Evolutionary conservation across 352 stramenopile species (phyloP), one percentile per base, ranked within the genome.

Genomic region (Phytopythium delawarense): DNA sequence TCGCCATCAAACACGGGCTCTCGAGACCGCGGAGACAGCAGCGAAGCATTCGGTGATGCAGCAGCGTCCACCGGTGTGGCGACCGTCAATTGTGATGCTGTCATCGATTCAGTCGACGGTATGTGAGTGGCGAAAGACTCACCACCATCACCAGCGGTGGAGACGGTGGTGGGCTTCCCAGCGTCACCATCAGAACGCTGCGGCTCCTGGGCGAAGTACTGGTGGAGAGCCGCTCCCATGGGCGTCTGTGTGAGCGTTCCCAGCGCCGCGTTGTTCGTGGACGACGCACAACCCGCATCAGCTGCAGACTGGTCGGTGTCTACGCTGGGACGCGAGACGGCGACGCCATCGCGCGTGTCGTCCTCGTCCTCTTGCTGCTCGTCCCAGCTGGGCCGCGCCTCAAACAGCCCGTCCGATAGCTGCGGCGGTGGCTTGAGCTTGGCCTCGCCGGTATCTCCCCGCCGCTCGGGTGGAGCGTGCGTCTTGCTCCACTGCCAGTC

Each of bases 401-500:
- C 72, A 37, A 76, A 48, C 16, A 76, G 57, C 54, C 66, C 60
- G 49, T 64, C 46, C 23, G 61, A 40, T 21, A 71, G 56, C 45
- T 54, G 48, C 16, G 13, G 34, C 23, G 23, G 25, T 16, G 34
- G 55, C 39, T 53, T 52, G 50, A 57, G 50, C 9, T 18, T 18
- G 16, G 25, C 28, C n/a, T 57, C 50, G 30, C 50, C 50, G 30
- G 30, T 30, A 7, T 30, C 42, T 20, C 16, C 15, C 18, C 16
- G 39, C 28, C 21, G 28, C 32, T 13, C 18, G 18, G n/a, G 5
- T 20, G 30, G n/a, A 3, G 52, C 67, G 53, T 74, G 75, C 61
- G 72, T 78, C 42, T 91, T 91, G 13, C 61, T 72, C 83, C 84
- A 92, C 51, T 95, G 84, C 86, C 86, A 95, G 62, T 95, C 86